These are phyloP conservation scores for Suillus paluster DNA, from an alignment of 768 basidiomycete genomes.

Conservation along the genomic window DNA sequence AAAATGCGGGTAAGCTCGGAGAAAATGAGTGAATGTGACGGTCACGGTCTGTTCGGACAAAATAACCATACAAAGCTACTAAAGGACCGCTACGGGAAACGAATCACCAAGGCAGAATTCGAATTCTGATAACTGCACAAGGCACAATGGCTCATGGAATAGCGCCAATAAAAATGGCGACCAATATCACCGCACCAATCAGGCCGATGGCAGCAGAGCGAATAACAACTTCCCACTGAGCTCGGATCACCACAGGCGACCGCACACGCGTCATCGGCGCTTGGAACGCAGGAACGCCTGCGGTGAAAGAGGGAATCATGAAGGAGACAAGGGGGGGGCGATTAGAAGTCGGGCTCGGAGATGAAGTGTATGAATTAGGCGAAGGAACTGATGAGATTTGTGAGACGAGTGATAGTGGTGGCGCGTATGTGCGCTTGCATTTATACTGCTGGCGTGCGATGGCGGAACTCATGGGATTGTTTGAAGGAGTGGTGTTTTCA, in stretches of 20 bases:
- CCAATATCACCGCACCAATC: constrained; percentile 36
- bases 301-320: constrained; percentile 35
- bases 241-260: constrained; percentile 72
- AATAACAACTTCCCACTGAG: constrained; percentile 85
- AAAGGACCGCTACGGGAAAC: neutral
- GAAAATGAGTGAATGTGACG: neutral
- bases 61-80: neutral
- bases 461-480: constrained; percentile 7
- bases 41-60: neutral
- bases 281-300: constrained; percentile 69
- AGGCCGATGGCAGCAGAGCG: constrained; percentile 56
- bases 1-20: neutral
- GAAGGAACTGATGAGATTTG: constrained; percentile 1
- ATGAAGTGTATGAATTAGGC: neutral
- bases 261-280: constrained; percentile 70
- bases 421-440: constrained; percentile 21
- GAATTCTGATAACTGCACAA: constrained; percentile 3
- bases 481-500: neutral
- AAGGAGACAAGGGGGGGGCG: constrained; percentile 2
- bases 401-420: constrained; percentile 5
- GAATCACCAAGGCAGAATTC: neutral
- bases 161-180: constrained; percentile 38
- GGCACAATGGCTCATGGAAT: constrained; percentile 22
- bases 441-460: constrained; percentile 34
- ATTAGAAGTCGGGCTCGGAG: constrained; percentile 9